A percentile compares a stretch with the other conserved stretches of the same genome.
Evolutionary conservation across 2,329 filamentous ascomycete species (phyloP).

Genomic region (Penicillium concentricum): DNA sequence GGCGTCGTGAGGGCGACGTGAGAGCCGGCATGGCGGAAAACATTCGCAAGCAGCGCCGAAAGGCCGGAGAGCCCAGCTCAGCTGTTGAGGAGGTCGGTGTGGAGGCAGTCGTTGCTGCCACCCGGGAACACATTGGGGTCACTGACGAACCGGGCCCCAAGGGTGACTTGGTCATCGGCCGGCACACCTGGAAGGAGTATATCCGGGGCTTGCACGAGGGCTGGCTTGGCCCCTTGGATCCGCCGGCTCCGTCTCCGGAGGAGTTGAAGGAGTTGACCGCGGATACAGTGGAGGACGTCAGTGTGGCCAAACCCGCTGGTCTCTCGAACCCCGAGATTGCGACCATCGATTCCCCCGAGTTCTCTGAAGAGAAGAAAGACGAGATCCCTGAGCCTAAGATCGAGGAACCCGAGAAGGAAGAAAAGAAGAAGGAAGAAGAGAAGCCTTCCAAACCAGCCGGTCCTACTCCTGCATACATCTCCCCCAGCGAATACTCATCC

Average conservation of each 20-base stretch:
- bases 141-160: conserved; percentile 69
- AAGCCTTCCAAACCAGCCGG: conserved; percentile 53
- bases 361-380: conserved; percentile 15
- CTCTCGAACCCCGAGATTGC: conserved; percentile 15
- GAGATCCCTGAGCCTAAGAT: conserved; percentile 51
- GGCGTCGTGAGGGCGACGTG: conserved; percentile 87
- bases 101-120: conserved; percentile 61
- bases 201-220: conserved; percentile 90
- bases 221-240: conserved; percentile 81
- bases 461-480: conserved; percentile 71
- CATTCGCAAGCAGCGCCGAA: conserved; percentile 66
- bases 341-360: conserved; percentile 7
- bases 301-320: conserved; percentile 23
- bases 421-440: conserved; percentile 41
- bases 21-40: conserved; percentile 81
- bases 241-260: conserved; percentile 30
- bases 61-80: conserved; percentile 57
- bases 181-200: conserved; percentile 98
- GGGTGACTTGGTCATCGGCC: conserved; percentile 85
- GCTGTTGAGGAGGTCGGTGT: conserved; percentile 48
- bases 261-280: conserved; percentile 16
- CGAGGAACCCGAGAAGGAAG: conserved; percentile 31
- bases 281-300: conserved; percentile 14
- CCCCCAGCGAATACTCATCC: conserved; percentile 67
- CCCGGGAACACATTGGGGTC: conserved; percentile 66